A percentile compares a stretch with the other conserved stretches of the same genome.
phyloP scores from a whole-genome alignment of 768 basidiomycete species.

The Boletus eberwhitei region DNA sequence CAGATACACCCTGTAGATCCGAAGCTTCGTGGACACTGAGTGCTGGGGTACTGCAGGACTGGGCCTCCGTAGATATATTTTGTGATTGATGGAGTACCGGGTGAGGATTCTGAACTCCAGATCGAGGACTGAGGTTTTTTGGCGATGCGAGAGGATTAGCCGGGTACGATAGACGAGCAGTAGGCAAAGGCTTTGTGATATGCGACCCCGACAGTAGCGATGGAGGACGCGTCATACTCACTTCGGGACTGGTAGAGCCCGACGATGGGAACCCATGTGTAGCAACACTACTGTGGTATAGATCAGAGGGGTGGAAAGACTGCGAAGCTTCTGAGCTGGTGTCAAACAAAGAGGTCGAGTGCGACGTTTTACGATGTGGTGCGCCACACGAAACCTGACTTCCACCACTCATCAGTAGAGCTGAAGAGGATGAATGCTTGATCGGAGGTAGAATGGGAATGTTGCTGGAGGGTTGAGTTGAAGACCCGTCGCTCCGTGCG shows the following conservation, averaged over 20 bases:
- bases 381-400: background rate
- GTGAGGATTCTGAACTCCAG: background rate
- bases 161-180: background rate
- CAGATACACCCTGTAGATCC: background rate
- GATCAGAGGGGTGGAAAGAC: constrained; percentile 8
- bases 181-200: background rate
- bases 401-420: background rate
- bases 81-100: background rate
- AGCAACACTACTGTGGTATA: constrained; percentile 18
- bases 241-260: background rate
- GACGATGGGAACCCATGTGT: constrained; percentile 3
- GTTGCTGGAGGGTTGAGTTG: background rate
- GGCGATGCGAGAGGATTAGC: background rate
- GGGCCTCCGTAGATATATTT: background rate
- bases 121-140: background rate
- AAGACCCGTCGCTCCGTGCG: constrained; percentile 25
- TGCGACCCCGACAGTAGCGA: background rate
- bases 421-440: background rate
- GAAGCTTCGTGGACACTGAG: background rate
- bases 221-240: background rate
- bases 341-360: constrained; percentile 2
- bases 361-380: constrained; percentile 3
- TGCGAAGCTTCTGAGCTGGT: background rate
- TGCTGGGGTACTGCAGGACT: background rate
- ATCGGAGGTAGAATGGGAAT: constrained; percentile 7